A percentile compares a stretch with the other conserved stretches of the same genome.
Conservation (phyloP, 2,329 filamentous ascomycete species). For the Sclerotiophoma versabilis region DNA sequence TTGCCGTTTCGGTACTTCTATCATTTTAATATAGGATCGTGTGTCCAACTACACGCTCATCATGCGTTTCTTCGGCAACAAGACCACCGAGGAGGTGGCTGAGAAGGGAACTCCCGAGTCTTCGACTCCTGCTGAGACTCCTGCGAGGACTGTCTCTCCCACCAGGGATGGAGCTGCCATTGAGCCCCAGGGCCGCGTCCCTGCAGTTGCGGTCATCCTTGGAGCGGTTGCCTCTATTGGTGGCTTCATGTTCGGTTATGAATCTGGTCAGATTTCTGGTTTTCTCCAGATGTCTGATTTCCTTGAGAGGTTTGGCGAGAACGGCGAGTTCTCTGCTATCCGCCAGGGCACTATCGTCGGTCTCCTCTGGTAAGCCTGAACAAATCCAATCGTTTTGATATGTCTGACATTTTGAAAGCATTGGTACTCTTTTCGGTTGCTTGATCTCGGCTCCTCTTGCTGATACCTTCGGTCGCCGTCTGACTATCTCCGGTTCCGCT, state of each 20-base stretch:
- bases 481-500: constrained; percentile 67
- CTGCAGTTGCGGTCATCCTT: constrained; percentile 38
- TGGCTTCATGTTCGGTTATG: constrained; percentile 47
- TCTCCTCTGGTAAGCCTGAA: constrained; percentile 39
- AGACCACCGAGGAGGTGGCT: constrained; percentile 20
- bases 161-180: constrained; percentile 13
- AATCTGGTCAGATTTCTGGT: constrained; percentile 37
- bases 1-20: constrained; percentile 5
- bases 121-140: constrained; percentile 34
- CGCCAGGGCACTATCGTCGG: constrained; percentile 47
- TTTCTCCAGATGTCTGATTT: constrained; percentile 48
- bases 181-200: constrained; percentile 33
- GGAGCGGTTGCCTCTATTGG: constrained; percentile 45
- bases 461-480: constrained; percentile 66
- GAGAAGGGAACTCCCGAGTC: constrained; percentile 38
- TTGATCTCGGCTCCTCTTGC: constrained; percentile 65
- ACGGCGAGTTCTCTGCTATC: constrained; percentile 42
- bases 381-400: not conserved
- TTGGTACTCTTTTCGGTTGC: constrained; percentile 77
- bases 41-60: constrained; percentile 10
- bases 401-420: constrained; percentile 38
- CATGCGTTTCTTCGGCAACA: constrained; percentile 36
- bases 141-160: constrained; percentile 32
- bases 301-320: constrained; percentile 41
- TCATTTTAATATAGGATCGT: constrained; percentile 5